A percentile compares a stretch with the other conserved stretches of the same genome.
phyloP scores from a whole-genome alignment of 352 stramenopile genomes.

The Thalassiosira mediterranea region DNA sequence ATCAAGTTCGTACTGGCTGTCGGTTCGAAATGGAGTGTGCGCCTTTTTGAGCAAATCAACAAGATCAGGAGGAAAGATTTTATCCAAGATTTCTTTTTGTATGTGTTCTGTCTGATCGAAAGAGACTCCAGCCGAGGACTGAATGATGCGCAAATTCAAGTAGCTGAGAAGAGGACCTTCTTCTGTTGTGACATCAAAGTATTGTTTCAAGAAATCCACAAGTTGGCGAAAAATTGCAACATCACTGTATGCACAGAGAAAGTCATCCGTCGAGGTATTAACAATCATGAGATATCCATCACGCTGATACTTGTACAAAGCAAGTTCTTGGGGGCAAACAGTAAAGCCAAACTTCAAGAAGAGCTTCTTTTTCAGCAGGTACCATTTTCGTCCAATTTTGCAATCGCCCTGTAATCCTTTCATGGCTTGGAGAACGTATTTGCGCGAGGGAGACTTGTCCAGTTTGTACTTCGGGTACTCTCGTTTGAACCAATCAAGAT shows the following conservation, averaged over 20 bases:
- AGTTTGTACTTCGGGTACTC: constrained; percentile 21
- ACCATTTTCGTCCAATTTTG: constrained; percentile 28
- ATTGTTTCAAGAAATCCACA: constrained; percentile 4
- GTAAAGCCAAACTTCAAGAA: constrained; percentile 18
- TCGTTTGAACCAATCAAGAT: no score
- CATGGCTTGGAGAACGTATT: constrained; percentile 19
- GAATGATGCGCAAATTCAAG: constrained; percentile 34
- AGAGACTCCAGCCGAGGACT: constrained; percentile 5
- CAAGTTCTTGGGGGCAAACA: constrained; percentile 8
- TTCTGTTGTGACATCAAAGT: constrained; percentile 21
- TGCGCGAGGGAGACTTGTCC: neutral
- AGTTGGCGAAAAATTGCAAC: constrained; percentile 11
- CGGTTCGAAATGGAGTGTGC: constrained; percentile 29
- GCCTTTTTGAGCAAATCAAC: constrained; percentile 18
- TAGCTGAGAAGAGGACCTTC: constrained; percentile 17
- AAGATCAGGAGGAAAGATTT: no score
- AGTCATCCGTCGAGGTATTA: constrained; percentile 46
- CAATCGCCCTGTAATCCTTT: constrained; percentile 29
- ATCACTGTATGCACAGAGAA: constrained; percentile 27
- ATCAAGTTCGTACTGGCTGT: constrained; percentile 32
- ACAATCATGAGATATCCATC: constrained; percentile 17
- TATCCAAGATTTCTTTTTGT: constrained; percentile 18
- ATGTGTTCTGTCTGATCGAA: constrained; percentile 46
- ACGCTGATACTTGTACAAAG: constrained; percentile 12
- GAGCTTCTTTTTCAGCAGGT: constrained; percentile 16